These are phyloP conservation scores for Diospyros lotus DNA, from an alignment of 148 eudicot species.

Conservation along the genomic window DNA sequence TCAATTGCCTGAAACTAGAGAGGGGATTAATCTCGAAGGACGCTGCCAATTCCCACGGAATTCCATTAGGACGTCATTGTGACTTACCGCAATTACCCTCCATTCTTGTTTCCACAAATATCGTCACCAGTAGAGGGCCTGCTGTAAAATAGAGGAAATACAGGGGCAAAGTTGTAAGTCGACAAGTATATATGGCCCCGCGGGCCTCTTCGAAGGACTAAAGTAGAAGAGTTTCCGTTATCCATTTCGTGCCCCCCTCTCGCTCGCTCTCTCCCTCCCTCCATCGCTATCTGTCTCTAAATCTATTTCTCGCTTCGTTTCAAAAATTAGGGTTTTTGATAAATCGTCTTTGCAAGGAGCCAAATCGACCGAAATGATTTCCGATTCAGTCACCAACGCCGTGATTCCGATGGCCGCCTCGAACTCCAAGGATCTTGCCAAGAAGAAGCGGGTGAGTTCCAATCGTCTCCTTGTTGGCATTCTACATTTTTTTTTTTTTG, in stretches of 20 bases:
- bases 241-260: constrained; percentile 25
- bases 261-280: constrained; percentile 14
- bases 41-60: too few species aligned
- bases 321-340: constrained; percentile 35
- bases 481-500: background rate
- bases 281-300: background rate
- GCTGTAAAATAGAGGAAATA: background rate
- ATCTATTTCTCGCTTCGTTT: background rate
- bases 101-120: background rate
- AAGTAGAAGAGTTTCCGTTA: constrained; percentile 64
- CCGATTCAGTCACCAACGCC: constrained; percentile 71
- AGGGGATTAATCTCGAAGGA: too few species aligned
- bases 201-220: background rate
- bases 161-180: background rate
- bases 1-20: too few species aligned
- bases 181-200: background rate
- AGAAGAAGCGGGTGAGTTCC: constrained; percentile 71
- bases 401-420: constrained; percentile 50
- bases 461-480: background rate
- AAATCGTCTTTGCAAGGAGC: constrained; percentile 1
- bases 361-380: constrained; percentile 36
- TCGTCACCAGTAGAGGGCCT: background rate
- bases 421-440: constrained; percentile 58
- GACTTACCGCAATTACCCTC: background rate
- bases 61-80: background rate